phyloP scores from a whole-genome alignment of 139 green algal genomes.

The Chlorella sorokiniana region DNA sequence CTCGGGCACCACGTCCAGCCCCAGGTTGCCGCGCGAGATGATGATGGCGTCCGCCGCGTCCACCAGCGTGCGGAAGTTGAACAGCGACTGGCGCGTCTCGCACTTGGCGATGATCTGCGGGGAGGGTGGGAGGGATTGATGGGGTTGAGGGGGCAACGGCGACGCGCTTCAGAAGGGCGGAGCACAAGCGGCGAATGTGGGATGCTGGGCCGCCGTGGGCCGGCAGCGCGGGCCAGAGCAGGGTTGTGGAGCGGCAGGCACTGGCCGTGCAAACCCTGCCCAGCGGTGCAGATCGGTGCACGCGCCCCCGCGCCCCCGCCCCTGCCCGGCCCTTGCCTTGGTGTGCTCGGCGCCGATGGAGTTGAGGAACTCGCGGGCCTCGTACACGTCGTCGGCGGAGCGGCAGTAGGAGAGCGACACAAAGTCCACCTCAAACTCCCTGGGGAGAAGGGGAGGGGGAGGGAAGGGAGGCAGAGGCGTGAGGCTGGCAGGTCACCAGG shows the following conservation, averaged over 20 bases:
- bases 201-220: too few species aligned
- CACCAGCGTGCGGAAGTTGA: conserved; percentile 79
- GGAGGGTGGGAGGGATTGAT: background rate
- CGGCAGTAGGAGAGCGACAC: conserved; percentile 64
- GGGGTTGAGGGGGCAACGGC: too few species aligned
- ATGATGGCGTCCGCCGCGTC: conserved; percentile 84
- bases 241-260: too few species aligned
- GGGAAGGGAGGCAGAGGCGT: background rate
- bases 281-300: too few species aligned
- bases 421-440: conserved; percentile 75
- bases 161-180: too few species aligned
- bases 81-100: conserved; percentile 73
- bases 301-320: background rate
- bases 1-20: conserved; percentile 84
- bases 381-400: conserved; percentile 68
- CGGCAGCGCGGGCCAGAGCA: too few species aligned
- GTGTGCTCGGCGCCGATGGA: conserved; percentile 65
- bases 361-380: conserved; percentile 77
- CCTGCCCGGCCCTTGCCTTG: conserved; percentile 47
- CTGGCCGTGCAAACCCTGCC: too few species aligned
- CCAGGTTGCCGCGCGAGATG: conserved; percentile 88
- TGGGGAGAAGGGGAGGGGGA: background rate
- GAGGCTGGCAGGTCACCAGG: background rate
- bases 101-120: conserved; percentile 82
- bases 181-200: too few species aligned